Conservation (phyloP, 306 rosid genomes). For the Dryas alaskensis region DNA sequence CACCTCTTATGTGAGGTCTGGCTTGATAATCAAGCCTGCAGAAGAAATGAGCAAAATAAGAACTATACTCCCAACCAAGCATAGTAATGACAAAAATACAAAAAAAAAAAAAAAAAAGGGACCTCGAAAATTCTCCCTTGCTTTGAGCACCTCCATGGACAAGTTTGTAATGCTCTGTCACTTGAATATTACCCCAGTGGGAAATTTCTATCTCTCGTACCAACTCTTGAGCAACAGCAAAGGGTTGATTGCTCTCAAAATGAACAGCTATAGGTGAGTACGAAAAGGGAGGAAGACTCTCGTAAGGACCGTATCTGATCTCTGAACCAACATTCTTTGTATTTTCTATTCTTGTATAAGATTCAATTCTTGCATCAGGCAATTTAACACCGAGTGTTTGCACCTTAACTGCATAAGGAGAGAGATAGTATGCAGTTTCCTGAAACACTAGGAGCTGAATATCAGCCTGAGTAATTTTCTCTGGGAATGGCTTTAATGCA, state of each 20-base stretch:
- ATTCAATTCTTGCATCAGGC: conserved; percentile 90
- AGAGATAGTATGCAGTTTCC: conserved; percentile 74
- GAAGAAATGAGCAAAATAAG: conserved; percentile 34
- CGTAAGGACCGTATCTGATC: conserved; percentile 87
- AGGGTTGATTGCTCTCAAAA: conserved; percentile 82
- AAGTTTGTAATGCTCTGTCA: conserved; percentile 84
- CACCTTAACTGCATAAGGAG: conserved; percentile 71
- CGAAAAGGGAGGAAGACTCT: conserved; percentile 65
- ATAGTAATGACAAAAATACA: conserved; percentile 12
- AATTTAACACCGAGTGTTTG: conserved; percentile 73
- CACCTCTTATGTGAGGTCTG: conserved; percentile 72
- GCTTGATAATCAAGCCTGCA: conserved; percentile 92
- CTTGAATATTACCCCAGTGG: conserved; percentile 96
- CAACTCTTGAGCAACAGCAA: conserved; percentile 84
- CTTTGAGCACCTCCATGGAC: conserved; percentile 83
- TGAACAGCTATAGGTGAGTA: conserved; percentile 71
- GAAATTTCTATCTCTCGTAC: conserved; percentile 89
- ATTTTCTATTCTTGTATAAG: conserved; percentile 66
- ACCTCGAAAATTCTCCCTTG: conserved; percentile 98
- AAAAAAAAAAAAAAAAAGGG: conserved; percentile 19
- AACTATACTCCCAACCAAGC: conserved; percentile 18
- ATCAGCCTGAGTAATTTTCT: conserved; percentile 83
- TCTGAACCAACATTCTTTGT: conserved; percentile 80
- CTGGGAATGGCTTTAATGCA: conserved; percentile 71
- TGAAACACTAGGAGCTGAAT: conserved; percentile 76